Conservation (phyloP, 140 eudicot species). For the Erigeron philadelphicus region DNA sequence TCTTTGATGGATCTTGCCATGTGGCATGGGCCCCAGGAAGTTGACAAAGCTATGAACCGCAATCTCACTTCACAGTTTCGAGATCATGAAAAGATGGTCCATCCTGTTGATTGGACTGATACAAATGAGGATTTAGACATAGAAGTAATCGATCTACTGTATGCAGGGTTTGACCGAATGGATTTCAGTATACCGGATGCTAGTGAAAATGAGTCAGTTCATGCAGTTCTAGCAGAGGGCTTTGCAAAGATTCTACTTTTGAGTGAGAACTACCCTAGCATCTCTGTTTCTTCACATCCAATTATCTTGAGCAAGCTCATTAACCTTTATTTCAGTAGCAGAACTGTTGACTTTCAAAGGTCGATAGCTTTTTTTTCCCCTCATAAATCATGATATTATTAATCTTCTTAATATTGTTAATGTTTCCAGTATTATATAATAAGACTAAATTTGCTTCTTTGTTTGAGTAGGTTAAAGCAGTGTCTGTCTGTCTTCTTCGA, state of each 20-base stretch:
- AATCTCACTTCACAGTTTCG: slow-evolving; percentile 42
- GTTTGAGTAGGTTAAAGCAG: slow-evolving; percentile 67
- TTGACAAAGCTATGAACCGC: slow-evolving; percentile 58
- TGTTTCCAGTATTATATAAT: background rate
- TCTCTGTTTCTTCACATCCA: slow-evolving; percentile 51
- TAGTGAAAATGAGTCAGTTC: slow-evolving; percentile 66
- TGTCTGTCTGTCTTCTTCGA: slow-evolving; percentile 91
- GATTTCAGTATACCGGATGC: slow-evolving; percentile 37
- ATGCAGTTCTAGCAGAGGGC: slow-evolving; percentile 81
- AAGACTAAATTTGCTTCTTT: background rate
- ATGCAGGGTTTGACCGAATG: slow-evolving; percentile 48
- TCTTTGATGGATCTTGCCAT: slow-evolving; percentile 75
- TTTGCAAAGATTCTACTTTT: slow-evolving; percentile 78
- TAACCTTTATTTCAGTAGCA: slow-evolving; percentile 56
- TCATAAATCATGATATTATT: too few relatives aligned
- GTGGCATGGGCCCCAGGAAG: slow-evolving; percentile 89
- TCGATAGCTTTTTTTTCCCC: background rate
- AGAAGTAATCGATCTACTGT: slow-evolving; percentile 57
- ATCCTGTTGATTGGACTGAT: slow-evolving; percentile 35
- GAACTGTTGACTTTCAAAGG: slow-evolving; percentile 55
- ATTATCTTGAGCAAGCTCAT: slow-evolving; percentile 58
- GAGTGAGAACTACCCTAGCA: slow-evolving; percentile 62
- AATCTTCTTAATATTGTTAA: background rate
- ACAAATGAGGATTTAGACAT: slow-evolving; percentile 41
- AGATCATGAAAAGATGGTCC: slow-evolving; percentile 25